Evolutionary conservation across 208 protist species (phyloP).

Genomic region (Blechomonas ayalai): DNA sequence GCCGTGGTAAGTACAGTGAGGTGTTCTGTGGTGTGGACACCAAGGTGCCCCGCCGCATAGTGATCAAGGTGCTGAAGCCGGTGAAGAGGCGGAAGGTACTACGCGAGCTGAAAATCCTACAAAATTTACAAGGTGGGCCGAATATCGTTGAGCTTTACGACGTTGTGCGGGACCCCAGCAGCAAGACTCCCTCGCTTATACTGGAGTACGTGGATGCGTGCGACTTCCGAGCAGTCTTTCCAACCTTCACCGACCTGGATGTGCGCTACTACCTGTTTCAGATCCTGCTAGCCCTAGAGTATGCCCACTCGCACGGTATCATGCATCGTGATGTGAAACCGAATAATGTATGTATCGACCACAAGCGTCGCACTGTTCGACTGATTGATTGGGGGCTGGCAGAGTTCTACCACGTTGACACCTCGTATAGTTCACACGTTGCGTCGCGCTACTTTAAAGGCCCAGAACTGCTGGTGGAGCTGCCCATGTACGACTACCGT

Average conservation of each 20-base stretch:
- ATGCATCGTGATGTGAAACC: constrained; percentile 99
- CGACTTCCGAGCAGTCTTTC: constrained; percentile 97
- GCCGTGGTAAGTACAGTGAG: constrained; percentile 99
- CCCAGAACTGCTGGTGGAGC: constrained; percentile 97
- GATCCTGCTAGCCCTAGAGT: constrained; percentile 95
- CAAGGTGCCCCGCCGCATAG: constrained; percentile 76
- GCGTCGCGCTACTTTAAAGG: constrained; percentile 99
- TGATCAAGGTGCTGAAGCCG: constrained; percentile 99
- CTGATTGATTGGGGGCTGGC: constrained; percentile 99
- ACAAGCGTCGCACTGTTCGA: constrained; percentile 90
- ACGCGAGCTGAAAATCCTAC: constrained; percentile 98
- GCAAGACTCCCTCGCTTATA: constrained; percentile 97
- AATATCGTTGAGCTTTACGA: constrained; percentile 99
- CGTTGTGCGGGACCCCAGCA: constrained; percentile 97
- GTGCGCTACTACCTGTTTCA: constrained; percentile 98
- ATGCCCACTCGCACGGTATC: constrained; percentile 97
- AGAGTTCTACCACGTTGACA: constrained; percentile 98
- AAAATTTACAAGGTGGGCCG: constrained; percentile 96
- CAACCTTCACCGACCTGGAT: constrained; percentile 95
- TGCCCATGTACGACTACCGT: constrained; percentile 99
- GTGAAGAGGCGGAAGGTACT: constrained; percentile 99
- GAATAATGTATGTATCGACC: constrained; percentile 99
- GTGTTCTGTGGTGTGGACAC: constrained; percentile 98
- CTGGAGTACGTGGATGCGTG: constrained; percentile 99
- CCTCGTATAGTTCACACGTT: constrained; percentile 98